Evolutionary conservation across 2,329 filamentous ascomycete genomes (phyloP).

Genomic region (Lasiodiplodia hormozganensis): DNA sequence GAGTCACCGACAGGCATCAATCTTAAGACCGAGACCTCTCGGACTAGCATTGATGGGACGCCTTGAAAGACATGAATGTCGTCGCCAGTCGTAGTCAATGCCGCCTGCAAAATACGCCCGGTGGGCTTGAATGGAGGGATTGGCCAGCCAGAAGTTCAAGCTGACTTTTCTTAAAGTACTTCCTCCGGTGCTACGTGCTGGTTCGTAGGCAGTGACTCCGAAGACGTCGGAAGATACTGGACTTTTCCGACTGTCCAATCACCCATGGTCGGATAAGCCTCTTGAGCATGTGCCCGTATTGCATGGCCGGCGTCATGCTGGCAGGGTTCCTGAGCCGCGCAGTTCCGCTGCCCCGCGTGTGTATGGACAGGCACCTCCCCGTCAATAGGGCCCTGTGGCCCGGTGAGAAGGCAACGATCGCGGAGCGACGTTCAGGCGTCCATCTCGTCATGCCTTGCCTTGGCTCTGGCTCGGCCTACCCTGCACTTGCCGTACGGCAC

Average conservation of each 20-base stretch:
- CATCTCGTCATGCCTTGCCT: conserved; percentile 14
- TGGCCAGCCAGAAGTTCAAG: not conserved
- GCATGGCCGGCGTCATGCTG: not conserved
- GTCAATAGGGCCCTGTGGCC: conserved; percentile 4
- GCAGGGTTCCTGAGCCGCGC: conserved; percentile 22
- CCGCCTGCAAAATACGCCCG: not conserved
- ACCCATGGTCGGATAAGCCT: conserved; percentile 14
- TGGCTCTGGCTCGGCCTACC: conserved; percentile 14
- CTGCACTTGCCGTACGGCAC: conserved; percentile 20
- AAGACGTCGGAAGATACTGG: not conserved
- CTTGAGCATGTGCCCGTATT: not conserved
- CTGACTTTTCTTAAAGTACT: not conserved
- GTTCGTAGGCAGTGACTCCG: not conserved
- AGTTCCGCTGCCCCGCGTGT: conserved; percentile 20
- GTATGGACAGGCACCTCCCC: conserved; percentile 15
- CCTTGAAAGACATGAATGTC: conserved; percentile 5
- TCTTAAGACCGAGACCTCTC: conserved; percentile 6
- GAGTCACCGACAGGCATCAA: conserved; percentile 8
- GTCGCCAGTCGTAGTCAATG: not conserved
- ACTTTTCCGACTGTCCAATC: conserved; percentile 15
- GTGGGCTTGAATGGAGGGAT: not conserved
- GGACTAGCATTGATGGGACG: not conserved
- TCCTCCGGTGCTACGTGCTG: not conserved
- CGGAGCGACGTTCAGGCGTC: conserved; percentile 7
- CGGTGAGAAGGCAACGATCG: not conserved